Percentiles rank a stretch among this genome's conserved stretches.
Evolutionary conservation across 1,139 yeast species (phyloP).

Genomic region (Candida frijolesensis): DNA sequence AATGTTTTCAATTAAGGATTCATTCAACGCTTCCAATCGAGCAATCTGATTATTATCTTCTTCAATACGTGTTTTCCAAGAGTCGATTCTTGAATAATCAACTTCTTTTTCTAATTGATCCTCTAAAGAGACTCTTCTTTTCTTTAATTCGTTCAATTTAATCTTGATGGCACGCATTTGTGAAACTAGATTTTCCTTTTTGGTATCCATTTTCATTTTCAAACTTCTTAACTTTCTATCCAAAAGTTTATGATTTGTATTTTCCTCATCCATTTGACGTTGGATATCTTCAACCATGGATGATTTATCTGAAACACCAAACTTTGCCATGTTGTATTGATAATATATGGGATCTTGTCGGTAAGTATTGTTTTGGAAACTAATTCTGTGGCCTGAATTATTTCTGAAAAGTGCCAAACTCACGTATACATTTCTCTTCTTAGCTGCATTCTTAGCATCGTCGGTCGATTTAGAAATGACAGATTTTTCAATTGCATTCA

Average conservation of each 20-base stretch:
- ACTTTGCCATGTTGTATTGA: slow-evolving; percentile 29
- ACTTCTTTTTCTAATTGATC: slow-evolving; percentile 37
- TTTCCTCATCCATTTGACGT: slow-evolving; percentile 18
- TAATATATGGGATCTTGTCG: slow-evolving; percentile 63
- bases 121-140: slow-evolving; percentile 26
- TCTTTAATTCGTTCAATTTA: slow-evolving; percentile 20
- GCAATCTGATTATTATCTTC: slow-evolving; percentile 30
- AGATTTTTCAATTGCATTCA: slow-evolving; percentile 58
- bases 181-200: slow-evolving; percentile 15
- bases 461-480: slow-evolving; percentile 53
- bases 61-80: slow-evolving; percentile 32
- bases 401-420: slow-evolving; percentile 49
- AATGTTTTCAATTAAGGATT: slow-evolving; percentile 31
- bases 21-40: slow-evolving; percentile 29
- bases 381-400: slow-evolving; percentile 46
- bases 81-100: slow-evolving; percentile 34
- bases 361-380: slow-evolving; percentile 43
- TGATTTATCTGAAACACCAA: slow-evolving; percentile 24
- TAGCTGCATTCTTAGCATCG: slow-evolving; percentile 50
- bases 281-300: slow-evolving; percentile 22
- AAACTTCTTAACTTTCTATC: slow-evolving; percentile 20
- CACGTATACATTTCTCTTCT: slow-evolving; percentile 40
- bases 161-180: slow-evolving; percentile 18
- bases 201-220: slow-evolving; percentile 18
- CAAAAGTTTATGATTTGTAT: slow-evolving; percentile 19